Base-by-base conservation (phyloP, 2,329 filamentous ascomycete species). In the Aureobasidium sp. region DNA sequence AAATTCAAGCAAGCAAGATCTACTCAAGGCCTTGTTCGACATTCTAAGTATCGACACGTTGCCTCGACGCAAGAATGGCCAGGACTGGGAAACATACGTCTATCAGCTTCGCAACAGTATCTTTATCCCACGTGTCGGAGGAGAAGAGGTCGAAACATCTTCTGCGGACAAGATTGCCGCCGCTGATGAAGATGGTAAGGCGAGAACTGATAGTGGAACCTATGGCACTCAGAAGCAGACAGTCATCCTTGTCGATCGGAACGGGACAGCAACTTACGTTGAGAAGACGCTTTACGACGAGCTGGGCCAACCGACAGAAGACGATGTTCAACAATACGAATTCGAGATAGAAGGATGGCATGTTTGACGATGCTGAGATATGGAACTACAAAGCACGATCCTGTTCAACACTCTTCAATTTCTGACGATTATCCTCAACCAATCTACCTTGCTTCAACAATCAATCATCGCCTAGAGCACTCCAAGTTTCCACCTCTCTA, bases 191-290 rank as follows among this genome's bases (percentile, higher is more conserved):
- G 58, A 63, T 10, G 22, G 10, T 2, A 39, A n/a, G 4, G 34
- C 45, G 3, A 55, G 66, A 30, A 76, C 62, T 58, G 41, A 44
- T 8, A 71, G 68, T 53, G 78, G 77, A 0, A 66, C 75, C 6
- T 85, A 85, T 62, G 82, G 81, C 0, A 85, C 82, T 2, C 79
- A 83, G 62, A 81, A 81, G 65, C 81, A 85, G 63, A 81, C 79
- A 1, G 68, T 85, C 6, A 69, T 85, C 2, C 65, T 85, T 12
- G 79, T 83, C 17, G 70, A 76, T 59, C 67, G 68, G 25, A 61
- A 74, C n/a, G 79, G 79, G 2, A 72, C 73, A 50, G 74, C 82
- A 30, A 78, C 74, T n/a, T 85, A 79, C 60, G 71, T 83, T 29
- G 82, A 85, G 64, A 70, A 81, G 53, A 83, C 80, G 16, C 63